Conservation (phyloP, 2,329 filamentous ascomycete species). For the Talaromyces sp. region DNA sequence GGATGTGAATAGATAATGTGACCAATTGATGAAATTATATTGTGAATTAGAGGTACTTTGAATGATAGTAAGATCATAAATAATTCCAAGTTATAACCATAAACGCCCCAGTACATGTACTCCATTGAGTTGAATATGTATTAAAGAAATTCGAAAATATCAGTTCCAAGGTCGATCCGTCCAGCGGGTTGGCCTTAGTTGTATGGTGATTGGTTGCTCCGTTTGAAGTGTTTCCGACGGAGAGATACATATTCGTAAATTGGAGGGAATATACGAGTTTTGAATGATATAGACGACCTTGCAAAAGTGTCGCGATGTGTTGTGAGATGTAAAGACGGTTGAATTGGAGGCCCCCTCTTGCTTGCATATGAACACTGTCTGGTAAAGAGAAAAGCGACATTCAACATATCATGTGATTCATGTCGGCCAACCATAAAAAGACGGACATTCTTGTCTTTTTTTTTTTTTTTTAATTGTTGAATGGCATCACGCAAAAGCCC, state of each 20-base stretch:
- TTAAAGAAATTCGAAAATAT: neutral
- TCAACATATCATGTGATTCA: neutral
- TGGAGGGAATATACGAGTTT: too few species aligned
- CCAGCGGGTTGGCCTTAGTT: neutral
- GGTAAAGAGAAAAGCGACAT: neutral
- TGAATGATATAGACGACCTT: too few species aligned
- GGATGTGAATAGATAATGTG: slow-evolving; percentile 7
- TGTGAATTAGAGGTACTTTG: neutral
- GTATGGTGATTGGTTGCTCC: neutral
- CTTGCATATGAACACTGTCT: neutral
- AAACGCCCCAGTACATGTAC: neutral
- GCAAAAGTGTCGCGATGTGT: too few species aligned
- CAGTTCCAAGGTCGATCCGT: neutral
- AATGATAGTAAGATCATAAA: neutral
- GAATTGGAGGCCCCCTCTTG: neutral
- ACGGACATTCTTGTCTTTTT: neutral
- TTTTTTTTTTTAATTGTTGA: neutral
- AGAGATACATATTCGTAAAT: neutral
- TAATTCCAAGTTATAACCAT: neutral
- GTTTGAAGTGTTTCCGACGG: too few species aligned
- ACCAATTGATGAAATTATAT: neutral
- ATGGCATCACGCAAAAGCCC: neutral
- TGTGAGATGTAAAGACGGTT: neutral
- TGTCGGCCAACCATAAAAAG: too few species aligned
- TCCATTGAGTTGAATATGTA: neutral